Evolutionary conservation across 148 eudicot species (phyloP), one percentile per base, ranked within the genome.

Genomic region (Diospyros lotus): DNA sequence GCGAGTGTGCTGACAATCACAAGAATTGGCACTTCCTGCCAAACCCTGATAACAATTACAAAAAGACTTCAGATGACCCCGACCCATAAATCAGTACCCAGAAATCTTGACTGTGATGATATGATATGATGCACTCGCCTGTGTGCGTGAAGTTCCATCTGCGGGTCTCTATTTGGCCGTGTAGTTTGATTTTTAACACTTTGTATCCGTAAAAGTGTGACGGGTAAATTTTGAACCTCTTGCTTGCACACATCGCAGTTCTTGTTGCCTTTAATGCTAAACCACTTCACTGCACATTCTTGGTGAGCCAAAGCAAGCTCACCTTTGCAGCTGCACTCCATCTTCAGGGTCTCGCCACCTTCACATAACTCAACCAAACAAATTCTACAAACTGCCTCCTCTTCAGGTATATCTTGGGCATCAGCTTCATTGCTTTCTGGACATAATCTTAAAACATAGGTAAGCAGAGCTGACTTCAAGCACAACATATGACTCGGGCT

Each of bases 281-380:
- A 95, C 98, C 98, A 95, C 86, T 89, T 95, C 53, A 95, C 43
- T 1, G 97, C 96, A 81, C 98, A 95, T 64, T 89, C 94, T 86
- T 89, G 71, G 79, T 95, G 98, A 67, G 97, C 97, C 81, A 95
- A 84, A 75, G 94, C 91, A 67, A 95, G 96, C 66, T 91, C 98
- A 11, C 98, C 98, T 82, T 95, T 95, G 82, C 98, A 95, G 77
- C 91, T 84, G 75, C 98, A 95, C 73, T 95, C 98, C 94, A 92
- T 84, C 79, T 95, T 95, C 15, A 95, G 86, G 18, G 98, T 95
- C 83, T 92, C 97, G 28, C 96, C 94, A 40, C 90, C 97, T 84
- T 95, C 98, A 77, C 92, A 81, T 79, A 90, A 80, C 71, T 92
- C 97, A 73, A 88, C 86, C 13, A 95, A 71, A 80, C 98, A 95